A percentile compares a stretch with the other conserved stretches of the same genome.
These are phyloP conservation scores for Tetrapisispora fleetii DNA, from an alignment of 805 yeast species.

Conservation along the genomic window DNA sequence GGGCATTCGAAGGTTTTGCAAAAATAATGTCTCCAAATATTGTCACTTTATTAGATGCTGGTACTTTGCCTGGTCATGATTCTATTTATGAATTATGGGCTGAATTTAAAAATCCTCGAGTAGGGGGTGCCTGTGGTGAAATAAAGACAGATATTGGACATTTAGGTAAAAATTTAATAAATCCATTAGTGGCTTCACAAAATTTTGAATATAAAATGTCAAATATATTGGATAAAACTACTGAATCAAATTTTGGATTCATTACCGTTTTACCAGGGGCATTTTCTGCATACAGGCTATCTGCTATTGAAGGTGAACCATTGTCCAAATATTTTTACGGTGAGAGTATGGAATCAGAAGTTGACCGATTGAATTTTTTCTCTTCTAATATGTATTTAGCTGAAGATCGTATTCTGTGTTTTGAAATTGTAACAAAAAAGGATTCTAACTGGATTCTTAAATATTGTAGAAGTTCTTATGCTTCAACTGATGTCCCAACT, in stretches of 20 bases:
- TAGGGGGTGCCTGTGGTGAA: conserved; percentile 98
- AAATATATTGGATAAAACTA: conserved; percentile 88
- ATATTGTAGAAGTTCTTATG: conserved; percentile 80
- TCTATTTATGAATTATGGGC: conserved; percentile 87
- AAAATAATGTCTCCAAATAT: conserved; percentile 74
- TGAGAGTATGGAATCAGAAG: conserved; percentile 60
- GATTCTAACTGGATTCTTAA: conserved; percentile 65
- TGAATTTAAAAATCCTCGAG: conserved; percentile 64
- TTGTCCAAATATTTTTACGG: conserved; percentile 86
- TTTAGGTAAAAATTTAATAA: conserved; percentile 43
- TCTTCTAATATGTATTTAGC: conserved; percentile 95
- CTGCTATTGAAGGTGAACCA: conserved; percentile 77
- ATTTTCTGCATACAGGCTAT: conserved; percentile 84
- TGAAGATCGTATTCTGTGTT: conserved; percentile 91
- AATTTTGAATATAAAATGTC: conserved; percentile 95
- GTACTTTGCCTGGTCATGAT: conserved; percentile 80
- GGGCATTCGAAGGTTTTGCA: conserved; percentile 93
- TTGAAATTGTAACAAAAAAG: conserved; percentile 84
- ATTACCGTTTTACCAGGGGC: conserved; percentile 95
- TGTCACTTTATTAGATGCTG: conserved; percentile 82
- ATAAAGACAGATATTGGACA: conserved; percentile 77
- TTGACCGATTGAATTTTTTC: conserved; percentile 67
- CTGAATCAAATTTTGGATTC: conserved; percentile 90
- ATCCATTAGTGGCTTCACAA: conserved; percentile 92
- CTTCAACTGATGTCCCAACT: conserved; percentile 94